phyloP scores from a whole-genome alignment of 2,329 filamentous ascomycete species.

The Cladosporium halotolerans region DNA sequence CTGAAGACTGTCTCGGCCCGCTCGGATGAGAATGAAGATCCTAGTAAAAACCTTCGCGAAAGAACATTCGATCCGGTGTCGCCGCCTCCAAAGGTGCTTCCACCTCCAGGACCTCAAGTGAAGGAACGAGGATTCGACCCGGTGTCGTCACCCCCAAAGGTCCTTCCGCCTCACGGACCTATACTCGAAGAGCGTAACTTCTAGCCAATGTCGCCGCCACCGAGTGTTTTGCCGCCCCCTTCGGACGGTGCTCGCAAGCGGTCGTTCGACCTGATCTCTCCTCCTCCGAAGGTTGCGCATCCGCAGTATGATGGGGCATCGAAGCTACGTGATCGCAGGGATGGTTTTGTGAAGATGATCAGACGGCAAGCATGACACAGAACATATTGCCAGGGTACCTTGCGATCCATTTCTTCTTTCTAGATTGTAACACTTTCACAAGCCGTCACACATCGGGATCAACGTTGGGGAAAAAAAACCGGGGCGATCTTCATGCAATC shows the following conservation, averaged over 20 bases:
- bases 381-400: no score
- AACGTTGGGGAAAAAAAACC: no score
- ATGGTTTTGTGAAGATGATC: neutral
- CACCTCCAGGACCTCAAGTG: neutral
- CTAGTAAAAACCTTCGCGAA: neutral
- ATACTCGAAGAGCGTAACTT: neutral
- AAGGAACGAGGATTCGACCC: neutral
- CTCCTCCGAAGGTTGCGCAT: neutral
- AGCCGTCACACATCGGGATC: no score
- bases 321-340: neutral
- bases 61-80: neutral
- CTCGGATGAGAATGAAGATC: neutral
- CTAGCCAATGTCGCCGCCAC: neutral
- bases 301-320: neutral
- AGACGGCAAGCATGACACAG: no score
- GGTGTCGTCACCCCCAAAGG: neutral
- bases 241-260: neutral
- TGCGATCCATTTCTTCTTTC: no score
- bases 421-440: no score
- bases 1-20: neutral
- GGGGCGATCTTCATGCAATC: no score
- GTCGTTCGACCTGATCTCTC: neutral
- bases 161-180: neutral
- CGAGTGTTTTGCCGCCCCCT: neutral
- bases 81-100: neutral